These are phyloP conservation scores for Fraxinus anomala DNA, from an alignment of 257 asterid genomes.

Conservation along the genomic window DNA sequence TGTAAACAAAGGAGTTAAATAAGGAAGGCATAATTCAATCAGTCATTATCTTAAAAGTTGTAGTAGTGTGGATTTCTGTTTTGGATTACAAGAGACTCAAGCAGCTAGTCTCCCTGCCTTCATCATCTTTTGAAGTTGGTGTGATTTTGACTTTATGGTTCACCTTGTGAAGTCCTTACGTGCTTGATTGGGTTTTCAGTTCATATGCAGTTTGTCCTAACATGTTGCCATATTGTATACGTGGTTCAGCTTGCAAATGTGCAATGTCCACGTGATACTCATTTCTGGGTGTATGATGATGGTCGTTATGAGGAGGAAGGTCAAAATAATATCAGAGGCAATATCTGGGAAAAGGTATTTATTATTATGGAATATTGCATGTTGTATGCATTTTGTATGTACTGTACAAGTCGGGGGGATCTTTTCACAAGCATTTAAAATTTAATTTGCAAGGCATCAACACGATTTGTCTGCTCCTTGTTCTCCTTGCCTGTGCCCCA, in stretches of 20 bases:
- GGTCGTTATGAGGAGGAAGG: constrained; percentile 99
- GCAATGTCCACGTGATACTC: constrained; percentile 98
- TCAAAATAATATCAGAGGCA: constrained; percentile 93
- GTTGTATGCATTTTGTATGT: constrained; percentile 4
- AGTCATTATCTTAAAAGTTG: not conserved
- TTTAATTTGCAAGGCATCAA: constrained; percentile 60
- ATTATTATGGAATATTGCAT: not conserved
- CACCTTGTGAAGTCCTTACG: constrained; percentile 6
- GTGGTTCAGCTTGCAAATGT: constrained; percentile 78
- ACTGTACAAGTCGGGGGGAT: constrained; percentile 8
- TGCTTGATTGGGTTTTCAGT: constrained; percentile 12
- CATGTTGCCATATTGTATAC: constrained; percentile 16
- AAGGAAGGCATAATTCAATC: not conserved
- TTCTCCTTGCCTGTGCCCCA: constrained; percentile 91
- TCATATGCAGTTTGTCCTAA: constrained; percentile 14
- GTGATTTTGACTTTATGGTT: constrained; percentile 11
- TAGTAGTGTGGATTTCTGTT: not conserved
- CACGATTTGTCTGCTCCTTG: constrained; percentile 81
- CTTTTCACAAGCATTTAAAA: constrained; percentile 20
- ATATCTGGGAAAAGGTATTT: constrained; percentile 92
- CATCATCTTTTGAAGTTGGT: not conserved
- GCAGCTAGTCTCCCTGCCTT: not conserved
- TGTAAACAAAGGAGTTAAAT: not conserved
- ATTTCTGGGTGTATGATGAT: constrained; percentile 97
- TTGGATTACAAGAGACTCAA: not conserved